Base-by-base conservation (phyloP, 2,329 filamentous ascomycete species). In the Emmonsiellopsis sp. region DNA sequence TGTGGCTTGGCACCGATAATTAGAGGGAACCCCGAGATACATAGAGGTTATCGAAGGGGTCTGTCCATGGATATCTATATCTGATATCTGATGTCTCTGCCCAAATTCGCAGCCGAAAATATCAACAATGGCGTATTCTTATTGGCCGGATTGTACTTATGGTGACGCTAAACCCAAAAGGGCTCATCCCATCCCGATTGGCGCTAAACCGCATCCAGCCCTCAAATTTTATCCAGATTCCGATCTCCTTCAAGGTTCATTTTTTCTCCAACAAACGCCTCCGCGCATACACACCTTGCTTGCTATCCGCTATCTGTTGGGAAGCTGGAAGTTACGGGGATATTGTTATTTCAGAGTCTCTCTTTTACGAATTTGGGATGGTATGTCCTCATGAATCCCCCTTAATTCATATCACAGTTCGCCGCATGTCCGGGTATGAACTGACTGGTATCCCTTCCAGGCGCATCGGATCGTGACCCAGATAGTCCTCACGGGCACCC, bases 401-500 rank as follows among this genome's bases (percentile, higher is more conserved):
- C 15, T 26, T 20, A 5, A 13, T 5, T 10, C 16, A 11, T 7
- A 10, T 37, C 7, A 10, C 38, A 31, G 26, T 15, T 48, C 20
- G 20, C 20, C 20, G 20, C 20, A 26, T 26, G 20, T 26, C 20
- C 20, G 20, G 20, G 20, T 26, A 26, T 26, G 20, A 38, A 30
- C 45, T 53, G 13, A 52, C 50, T 46, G 13, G 15, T 9, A 3
- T 10, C 43, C 2, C 13, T 10, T 30, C 50, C 46, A 95, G 92
- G 92, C 92, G 70, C 89, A 97, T 78, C 88, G 90, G 66, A 87
- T 96, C 73, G 85, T 98, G 76, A 89, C 89, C 58, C 89, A 94
- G 76, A 90, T 95, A 74, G 84, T 96, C 73, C 71, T 97, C 61
- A 90, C 89, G 66, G 92, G 92, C 76, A 82, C 84, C 58, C 89